phyloP scores from a whole-genome alignment of 177 flowering plant species.

The Tripterygium wilfordii region DNA sequence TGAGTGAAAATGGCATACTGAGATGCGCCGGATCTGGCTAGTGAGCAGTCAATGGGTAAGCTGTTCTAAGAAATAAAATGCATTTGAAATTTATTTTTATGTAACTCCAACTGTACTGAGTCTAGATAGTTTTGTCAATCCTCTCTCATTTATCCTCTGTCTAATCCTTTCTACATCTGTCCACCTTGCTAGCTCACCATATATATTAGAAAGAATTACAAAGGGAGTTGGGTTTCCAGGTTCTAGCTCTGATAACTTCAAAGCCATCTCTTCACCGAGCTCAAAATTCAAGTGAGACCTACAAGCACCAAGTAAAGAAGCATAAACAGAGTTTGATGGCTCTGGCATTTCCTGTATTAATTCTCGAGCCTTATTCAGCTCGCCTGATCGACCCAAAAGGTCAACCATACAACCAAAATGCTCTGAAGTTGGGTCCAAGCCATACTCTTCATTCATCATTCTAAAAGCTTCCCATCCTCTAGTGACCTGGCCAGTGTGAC shows the following conservation, averaged over 20 bases:
- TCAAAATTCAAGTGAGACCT: slow-evolving; percentile 34
- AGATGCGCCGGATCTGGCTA: too few relatives aligned
- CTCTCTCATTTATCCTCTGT: slow-evolving; percentile 34
- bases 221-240: slow-evolving; percentile 55
- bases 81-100: slow-evolving; percentile 10
- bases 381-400: slow-evolving; percentile 61
- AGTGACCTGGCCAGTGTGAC: slow-evolving; percentile 52
- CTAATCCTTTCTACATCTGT: slow-evolving; percentile 51
- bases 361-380: slow-evolving; percentile 46
- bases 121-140: slow-evolving; percentile 44
- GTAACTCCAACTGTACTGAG: slow-evolving; percentile 31
- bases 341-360: slow-evolving; percentile 36
- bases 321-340: slow-evolving; percentile 37
- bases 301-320: slow-evolving; percentile 71
- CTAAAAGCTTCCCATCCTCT: slow-evolving; percentile 48
- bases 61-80: too few relatives aligned
- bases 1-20: too few relatives aligned
- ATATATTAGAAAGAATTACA: slow-evolving; percentile 57
- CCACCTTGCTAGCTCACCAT: slow-evolving; percentile 61
- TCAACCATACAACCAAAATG: slow-evolving; percentile 65
- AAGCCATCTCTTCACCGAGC: slow-evolving; percentile 62
- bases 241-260: slow-evolving; percentile 37
- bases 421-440: slow-evolving; percentile 36
- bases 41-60: too few relatives aligned
- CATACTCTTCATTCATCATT: slow-evolving; percentile 43